Conservation (phyloP, 2,329 filamentous ascomycete species). For the Epichloe aotearoae region DNA sequence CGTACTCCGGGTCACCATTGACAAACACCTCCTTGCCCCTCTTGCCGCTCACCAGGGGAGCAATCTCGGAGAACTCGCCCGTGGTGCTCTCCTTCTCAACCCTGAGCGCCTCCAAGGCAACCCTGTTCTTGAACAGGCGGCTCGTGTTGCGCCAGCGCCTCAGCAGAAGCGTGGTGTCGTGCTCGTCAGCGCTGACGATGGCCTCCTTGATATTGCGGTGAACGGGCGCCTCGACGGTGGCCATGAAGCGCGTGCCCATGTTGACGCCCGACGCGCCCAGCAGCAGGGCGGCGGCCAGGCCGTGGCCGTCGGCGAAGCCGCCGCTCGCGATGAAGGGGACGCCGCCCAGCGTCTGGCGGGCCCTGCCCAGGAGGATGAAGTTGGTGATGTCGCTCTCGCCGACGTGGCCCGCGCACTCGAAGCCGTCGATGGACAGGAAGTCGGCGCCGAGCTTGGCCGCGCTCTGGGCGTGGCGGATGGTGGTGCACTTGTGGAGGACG, state of each 20-base stretch:
- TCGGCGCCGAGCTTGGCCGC: conserved; percentile 92
- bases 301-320: conserved; percentile 89
- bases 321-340: conserved; percentile 93
- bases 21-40: conserved; percentile 82
- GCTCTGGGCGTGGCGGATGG: conserved; percentile 81
- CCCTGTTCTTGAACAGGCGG: conserved; percentile 80
- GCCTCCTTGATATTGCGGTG: conserved; percentile 88
- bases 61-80: conserved; percentile 82
- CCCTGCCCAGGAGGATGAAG: conserved; percentile 74
- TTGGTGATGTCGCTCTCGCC: conserved; percentile 82
- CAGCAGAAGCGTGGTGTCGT: conserved; percentile 79
- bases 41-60: conserved; percentile 78
- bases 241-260: conserved; percentile 98
- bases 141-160: conserved; percentile 88
- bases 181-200: conserved; percentile 80
- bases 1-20: conserved; percentile 81
- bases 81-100: conserved; percentile 71
- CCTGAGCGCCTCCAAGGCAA: conserved; percentile 65
- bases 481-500: conserved; percentile 95
- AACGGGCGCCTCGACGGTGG: conserved; percentile 83
- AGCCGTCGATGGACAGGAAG: conserved; percentile 92
- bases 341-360: conserved; percentile 69
- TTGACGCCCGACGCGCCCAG: conserved; percentile 91
- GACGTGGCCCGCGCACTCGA: conserved; percentile 88
- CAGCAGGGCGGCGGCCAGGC: conserved; percentile 77